Evolutionary conservation across 2,329 filamentous ascomycete species (phyloP), one percentile per base, ranked within the genome.

Genomic region (Aspergillus aculeatinus): DNA sequence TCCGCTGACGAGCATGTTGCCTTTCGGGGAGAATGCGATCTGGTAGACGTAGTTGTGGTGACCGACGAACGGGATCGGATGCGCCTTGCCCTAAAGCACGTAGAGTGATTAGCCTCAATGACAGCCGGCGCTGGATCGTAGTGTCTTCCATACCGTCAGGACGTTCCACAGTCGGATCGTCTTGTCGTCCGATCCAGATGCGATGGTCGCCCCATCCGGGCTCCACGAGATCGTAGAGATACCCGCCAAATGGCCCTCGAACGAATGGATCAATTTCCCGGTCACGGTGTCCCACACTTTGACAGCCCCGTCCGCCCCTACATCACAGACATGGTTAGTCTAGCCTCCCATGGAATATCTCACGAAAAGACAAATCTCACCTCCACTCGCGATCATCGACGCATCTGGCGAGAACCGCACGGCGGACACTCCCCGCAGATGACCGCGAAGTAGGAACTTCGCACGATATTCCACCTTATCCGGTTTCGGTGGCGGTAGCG

Each of bases 31-130:
- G 76, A 98, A 98, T 5, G 93, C 92, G 35, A 99, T 82, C 54
- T 89, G 92, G 77, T 96, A 96, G 33, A 99, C 89, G 76, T 98
- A 98, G 77, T 96, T 98, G 76, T 97, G 92, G 70, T 99, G 95
- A 2, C 95, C 94, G 25, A 90, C 82, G 65, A 98, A 81, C 1
- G 85, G 82, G 23, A 80, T 82, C 0, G 84, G 83, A 57, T 87
- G 82, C 29, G 84, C 80, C 70, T 85, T 83, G 19, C 85, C 85
- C 64, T 80, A 53, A 44, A 25, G 23, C 2, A 1, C 4, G 31
- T 51, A 59, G 14, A 56, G 48, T n/a, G 19, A 16, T 33, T 4
- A n/a, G 9, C 11, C 2, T 35, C 14, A 23, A 11, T 12, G 33
- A 12, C 39, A 19, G 6, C 39, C 6, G 3, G 42, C 10, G 9